These are phyloP conservation scores for Leccinum variicolor DNA, from an alignment of 768 basidiomycete species.

Conservation along the genomic window DNA sequence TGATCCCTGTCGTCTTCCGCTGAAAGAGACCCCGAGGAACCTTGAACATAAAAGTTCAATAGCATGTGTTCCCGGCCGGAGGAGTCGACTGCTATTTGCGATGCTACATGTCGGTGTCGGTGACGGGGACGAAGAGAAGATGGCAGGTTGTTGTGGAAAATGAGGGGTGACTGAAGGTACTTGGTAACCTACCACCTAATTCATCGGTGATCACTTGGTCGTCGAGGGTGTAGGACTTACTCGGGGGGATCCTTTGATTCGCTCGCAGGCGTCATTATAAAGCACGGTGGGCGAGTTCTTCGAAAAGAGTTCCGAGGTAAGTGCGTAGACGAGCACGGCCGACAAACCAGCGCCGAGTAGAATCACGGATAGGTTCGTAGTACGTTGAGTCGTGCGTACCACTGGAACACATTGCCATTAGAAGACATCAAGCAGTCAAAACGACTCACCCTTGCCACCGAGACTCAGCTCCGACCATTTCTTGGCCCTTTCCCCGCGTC, in stretches of 20 bases:
- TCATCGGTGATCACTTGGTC: background rate
- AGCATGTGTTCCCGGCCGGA: slow-evolving; percentile 80
- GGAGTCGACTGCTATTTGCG: slow-evolving; percentile 71
- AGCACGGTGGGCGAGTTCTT: slow-evolving; percentile 83
- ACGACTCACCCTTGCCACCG: slow-evolving; percentile 64
- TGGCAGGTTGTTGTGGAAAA: slow-evolving; percentile 82
- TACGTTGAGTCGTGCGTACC: slow-evolving; percentile 32
- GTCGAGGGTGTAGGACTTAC: slow-evolving; percentile 28
- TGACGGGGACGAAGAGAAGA: slow-evolving; percentile 74
- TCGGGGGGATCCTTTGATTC: slow-evolving; percentile 43
- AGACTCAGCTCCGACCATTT: slow-evolving; percentile 80
- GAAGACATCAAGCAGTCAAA: background rate
- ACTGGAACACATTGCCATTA: background rate
- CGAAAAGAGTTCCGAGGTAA: slow-evolving; percentile 84
- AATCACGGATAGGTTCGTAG: slow-evolving; percentile 51
- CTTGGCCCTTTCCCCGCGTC: slow-evolving; percentile 52
- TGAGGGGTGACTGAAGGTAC: slow-evolving; percentile 63
- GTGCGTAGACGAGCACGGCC: slow-evolving; percentile 67
- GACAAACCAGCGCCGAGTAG: slow-evolving; percentile 81
- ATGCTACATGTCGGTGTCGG: slow-evolving; percentile 77
- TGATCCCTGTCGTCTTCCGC: slow-evolving; percentile 24
- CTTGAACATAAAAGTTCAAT: slow-evolving; percentile 79
- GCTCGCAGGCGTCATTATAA: slow-evolving; percentile 57
- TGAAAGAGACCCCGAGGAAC: slow-evolving; percentile 33
- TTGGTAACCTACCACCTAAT: slow-evolving; percentile 51